Evolutionary conservation across 805 yeast genomes (phyloP).

Genomic region (Schwanniomyces vanrijiae): DNA sequence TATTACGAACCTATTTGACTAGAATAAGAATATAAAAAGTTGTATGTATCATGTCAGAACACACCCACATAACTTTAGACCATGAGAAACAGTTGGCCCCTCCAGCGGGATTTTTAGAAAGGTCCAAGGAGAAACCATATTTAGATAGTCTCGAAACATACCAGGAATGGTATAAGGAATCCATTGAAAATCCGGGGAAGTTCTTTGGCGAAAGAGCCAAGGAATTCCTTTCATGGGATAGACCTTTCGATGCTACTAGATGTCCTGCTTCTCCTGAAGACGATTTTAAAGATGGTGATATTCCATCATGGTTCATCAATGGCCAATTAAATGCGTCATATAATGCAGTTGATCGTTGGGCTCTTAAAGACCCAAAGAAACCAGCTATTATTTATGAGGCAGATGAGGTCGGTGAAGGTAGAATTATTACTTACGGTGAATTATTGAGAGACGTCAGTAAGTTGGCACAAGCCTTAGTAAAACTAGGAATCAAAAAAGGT

Average conservation of each 20-base stretch:
- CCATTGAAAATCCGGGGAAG: constrained; percentile 52
- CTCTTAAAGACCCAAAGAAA: constrained; percentile 81
- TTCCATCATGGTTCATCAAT: constrained; percentile 86
- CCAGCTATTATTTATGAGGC: constrained; percentile 89
- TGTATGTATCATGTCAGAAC: constrained; percentile 7
- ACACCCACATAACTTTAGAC: constrained; percentile 28
- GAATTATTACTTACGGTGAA: constrained; percentile 80
- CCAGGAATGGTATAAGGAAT: constrained; percentile 50
- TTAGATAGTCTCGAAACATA: constrained; percentile 51
- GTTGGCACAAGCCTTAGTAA: constrained; percentile 78
- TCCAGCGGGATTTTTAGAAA: constrained; percentile 41
- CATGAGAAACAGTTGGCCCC: constrained; percentile 30
- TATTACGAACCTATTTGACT: background rate
- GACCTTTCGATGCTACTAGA: constrained; percentile 48
- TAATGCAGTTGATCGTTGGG: constrained; percentile 96
- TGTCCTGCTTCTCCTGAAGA: constrained; percentile 46
- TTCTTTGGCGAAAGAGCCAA: constrained; percentile 58
- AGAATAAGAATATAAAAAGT: constrained; percentile 2
- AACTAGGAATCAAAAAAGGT: constrained; percentile 89
- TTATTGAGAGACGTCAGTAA: constrained; percentile 80
- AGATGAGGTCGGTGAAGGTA: constrained; percentile 77
- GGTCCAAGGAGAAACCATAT: constrained; percentile 49
- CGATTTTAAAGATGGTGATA: constrained; percentile 63
- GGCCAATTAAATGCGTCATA: constrained; percentile 92
- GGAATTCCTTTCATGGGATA: constrained; percentile 52